Evolutionary conservation across 176 grass and related monocot species (phyloP).

Genomic region (Melocanna baccifera): DNA sequence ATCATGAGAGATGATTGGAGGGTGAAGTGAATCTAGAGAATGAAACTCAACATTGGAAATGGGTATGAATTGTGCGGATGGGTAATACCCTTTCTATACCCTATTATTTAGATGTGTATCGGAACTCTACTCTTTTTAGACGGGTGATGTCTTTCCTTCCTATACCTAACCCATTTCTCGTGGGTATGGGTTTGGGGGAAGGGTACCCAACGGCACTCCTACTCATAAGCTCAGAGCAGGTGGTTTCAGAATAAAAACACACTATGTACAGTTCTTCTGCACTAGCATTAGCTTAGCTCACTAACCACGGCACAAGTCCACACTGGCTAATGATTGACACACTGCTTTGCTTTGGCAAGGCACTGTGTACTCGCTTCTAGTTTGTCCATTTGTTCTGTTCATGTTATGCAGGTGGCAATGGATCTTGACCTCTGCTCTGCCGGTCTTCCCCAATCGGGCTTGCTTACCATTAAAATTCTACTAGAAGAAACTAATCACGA

Average conservation of each 20-base stretch:
- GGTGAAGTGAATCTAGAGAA: too few relatives aligned
- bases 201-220: too few relatives aligned
- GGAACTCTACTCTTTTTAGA: too few relatives aligned
- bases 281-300: neutral
- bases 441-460: neutral
- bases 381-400: conserved; percentile 3
- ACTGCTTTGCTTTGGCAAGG: neutral
- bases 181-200: too few relatives aligned
- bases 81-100: too few relatives aligned
- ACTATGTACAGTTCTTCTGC: neutral
- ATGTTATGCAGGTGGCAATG: neutral
- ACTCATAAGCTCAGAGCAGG: neutral
- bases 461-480: neutral
- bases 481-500: neutral
- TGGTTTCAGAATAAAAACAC: neutral
- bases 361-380: neutral
- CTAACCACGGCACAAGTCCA: neutral
- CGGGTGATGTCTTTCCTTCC: too few relatives aligned
- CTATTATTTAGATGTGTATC: too few relatives aligned
- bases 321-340: neutral
- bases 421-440: neutral
- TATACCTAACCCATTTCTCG: too few relatives aligned
- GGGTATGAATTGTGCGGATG: too few relatives aligned
- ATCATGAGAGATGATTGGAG: too few relatives aligned
- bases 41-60: too few relatives aligned